Evolutionary conservation across 169 alveolate species (phyloP).

Genomic region (Eimeria falciformis): DNA sequence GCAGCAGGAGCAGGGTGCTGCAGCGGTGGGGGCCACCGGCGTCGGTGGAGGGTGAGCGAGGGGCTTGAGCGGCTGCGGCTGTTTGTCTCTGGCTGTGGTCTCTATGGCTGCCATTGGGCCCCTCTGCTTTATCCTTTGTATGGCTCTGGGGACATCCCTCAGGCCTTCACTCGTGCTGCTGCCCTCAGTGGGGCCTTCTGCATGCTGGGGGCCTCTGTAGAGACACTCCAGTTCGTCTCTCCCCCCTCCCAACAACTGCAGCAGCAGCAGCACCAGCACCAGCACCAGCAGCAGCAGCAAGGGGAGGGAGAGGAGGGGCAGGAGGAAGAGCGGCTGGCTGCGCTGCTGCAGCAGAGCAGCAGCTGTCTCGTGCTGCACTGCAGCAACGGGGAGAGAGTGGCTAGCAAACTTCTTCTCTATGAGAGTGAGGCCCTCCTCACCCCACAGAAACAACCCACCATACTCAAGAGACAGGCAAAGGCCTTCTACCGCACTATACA

Average conservation of each 20-base stretch:
- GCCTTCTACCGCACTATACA: background rate
- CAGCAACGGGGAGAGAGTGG: constrained; percentile 60
- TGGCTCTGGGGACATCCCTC: constrained; percentile 59
- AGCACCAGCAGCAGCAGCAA: constrained; percentile 44
- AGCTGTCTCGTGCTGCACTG: constrained; percentile 56
- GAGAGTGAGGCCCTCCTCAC: constrained; percentile 16
- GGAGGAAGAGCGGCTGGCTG: constrained; percentile 15
- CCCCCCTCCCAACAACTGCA: constrained; percentile 40
- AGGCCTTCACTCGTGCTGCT: constrained; percentile 55
- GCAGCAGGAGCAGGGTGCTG: constrained; percentile 18
- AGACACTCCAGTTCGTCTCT: constrained; percentile 38
- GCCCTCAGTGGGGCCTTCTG: constrained; percentile 67
- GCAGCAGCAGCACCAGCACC: constrained; percentile 37
- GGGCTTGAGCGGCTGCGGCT: constrained; percentile 46
- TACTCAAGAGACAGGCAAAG: constrained; percentile 30
- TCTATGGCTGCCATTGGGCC: constrained; percentile 26
- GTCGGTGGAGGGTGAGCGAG: constrained; percentile 46
- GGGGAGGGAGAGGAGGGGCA: background rate
- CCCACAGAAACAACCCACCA: constrained; percentile 8
- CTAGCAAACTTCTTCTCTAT: constrained; percentile 30
- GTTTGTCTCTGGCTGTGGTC: constrained; percentile 16
- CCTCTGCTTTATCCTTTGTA: constrained; percentile 51
- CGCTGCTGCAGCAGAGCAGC: constrained; percentile 38
- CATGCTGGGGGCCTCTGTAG: constrained; percentile 62
- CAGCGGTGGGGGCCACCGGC: background rate